Evolutionary conservation across 768 basidiomycete genomes (phyloP), one percentile per base, ranked within the genome.

Genomic region (Termitomyces sp.): DNA sequence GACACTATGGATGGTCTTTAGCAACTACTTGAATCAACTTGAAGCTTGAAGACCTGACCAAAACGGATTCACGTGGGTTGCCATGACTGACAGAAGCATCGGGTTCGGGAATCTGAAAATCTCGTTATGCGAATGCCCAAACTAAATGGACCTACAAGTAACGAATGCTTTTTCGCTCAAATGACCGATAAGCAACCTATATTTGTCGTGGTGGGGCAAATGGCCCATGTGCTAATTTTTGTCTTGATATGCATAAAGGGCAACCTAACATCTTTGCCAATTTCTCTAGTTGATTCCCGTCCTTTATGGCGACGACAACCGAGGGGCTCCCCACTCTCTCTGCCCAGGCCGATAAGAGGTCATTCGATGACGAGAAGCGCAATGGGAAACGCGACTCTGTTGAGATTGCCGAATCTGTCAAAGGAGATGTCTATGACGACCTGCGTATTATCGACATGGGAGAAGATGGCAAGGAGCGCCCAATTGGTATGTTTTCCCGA

Each of bases 381-480:
- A 50, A 63, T 42, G 64, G 65, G 54, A 65, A 65, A 56, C 39
- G 44, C 12, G 27, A 48, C 20, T 53, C 61, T 45, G 52, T 62
- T 16, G 47, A 55, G 18, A 54, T 63, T 4, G 64, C 24, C 22
- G 53, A 57, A 16, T 61, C 60, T 34, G 8, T 39, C 12, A 43
- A 37, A 30, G 60, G 60, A 64, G 34, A 68, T 62, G 51, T 69
- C 45, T 55, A 48, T 10, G 65, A 65, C 30, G 65, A 60, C 9
- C 55, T 60, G 7, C 61, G 65, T 22, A 9, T 62, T n/a, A 76
- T 80, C 39, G 81, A 82, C 61, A 62, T 81, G 59, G 79, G 74
- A 47, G 77, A 69, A 16, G 68, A 75, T 51, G 81, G 81, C 42
- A 79, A 80, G 61, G 81, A 82, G 61, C 67, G 79, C 7, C 80